Percentiles rank a stretch among this genome's conserved stretches.
These are phyloP conservation scores for Candida orba DNA, from an alignment of 805 yeast species.

Conservation along the genomic window DNA sequence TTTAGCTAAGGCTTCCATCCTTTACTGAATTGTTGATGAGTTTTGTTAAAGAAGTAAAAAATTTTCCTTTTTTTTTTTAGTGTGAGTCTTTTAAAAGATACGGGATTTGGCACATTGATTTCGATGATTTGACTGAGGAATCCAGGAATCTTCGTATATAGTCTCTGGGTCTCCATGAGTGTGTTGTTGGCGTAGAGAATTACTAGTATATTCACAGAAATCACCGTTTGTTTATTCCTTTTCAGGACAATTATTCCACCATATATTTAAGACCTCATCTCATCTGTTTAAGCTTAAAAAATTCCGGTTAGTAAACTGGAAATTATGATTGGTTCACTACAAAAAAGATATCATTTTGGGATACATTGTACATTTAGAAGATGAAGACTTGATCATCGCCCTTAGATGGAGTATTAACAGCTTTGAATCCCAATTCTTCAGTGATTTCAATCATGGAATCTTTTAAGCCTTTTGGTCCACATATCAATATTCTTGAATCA, in stretches of 20 bases:
- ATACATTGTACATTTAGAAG: conserved; percentile 28
- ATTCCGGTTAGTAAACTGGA: background rate
- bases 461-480: conserved; percentile 74
- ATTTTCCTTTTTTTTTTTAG: background rate
- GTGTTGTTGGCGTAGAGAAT: background rate
- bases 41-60: background rate
- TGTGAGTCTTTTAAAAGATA: background rate
- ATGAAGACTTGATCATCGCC: conserved; percentile 54
- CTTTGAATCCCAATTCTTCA: conserved; percentile 51
- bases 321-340: background rate
- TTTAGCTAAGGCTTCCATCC: conserved; percentile 74
- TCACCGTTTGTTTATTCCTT: background rate
- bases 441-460: conserved; percentile 42
- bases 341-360: too few species aligned
- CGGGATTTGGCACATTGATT: background rate
- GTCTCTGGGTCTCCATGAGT: too few species aligned
- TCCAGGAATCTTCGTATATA: too few species aligned
- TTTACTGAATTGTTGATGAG: background rate
- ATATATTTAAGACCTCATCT: background rate
- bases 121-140: too few species aligned
- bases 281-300: background rate
- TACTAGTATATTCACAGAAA: background rate
- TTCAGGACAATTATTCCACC: background rate
- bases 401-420: conserved; percentile 36
- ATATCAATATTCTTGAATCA: conserved; percentile 54